Evolutionary conservation across 2,329 filamentous ascomycete species (phyloP).

Genomic region (Neonectria faginata): DNA sequence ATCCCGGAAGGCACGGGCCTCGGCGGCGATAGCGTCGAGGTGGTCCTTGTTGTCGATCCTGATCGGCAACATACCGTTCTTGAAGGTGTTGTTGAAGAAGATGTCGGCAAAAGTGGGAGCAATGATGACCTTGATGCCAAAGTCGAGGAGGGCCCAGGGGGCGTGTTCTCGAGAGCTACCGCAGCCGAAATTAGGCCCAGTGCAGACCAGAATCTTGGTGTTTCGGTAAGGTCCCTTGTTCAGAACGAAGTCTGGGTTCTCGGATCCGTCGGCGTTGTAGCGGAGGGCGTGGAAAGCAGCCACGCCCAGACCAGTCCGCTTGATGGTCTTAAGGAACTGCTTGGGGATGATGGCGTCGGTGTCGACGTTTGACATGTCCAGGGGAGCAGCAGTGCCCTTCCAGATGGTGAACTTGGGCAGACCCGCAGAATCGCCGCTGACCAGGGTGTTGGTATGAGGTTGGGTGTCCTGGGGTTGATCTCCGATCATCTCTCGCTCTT

Average conservation of each 20-base stretch:
- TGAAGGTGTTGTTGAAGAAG: slow-evolving; percentile 99
- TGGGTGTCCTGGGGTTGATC: slow-evolving; percentile 73
- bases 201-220: slow-evolving; percentile 90
- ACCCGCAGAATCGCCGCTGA: slow-evolving; percentile 63
- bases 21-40: slow-evolving; percentile 77
- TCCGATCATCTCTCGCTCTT: slow-evolving; percentile 63
- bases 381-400: slow-evolving; percentile 87
- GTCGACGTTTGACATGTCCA: slow-evolving; percentile 92
- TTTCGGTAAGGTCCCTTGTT: slow-evolving; percentile 89
- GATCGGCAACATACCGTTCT: slow-evolving; percentile 98
- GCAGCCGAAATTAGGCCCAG: slow-evolving; percentile 94
- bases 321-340: slow-evolving; percentile 99
- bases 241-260: slow-evolving; percentile 86
- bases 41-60: slow-evolving; percentile 74
- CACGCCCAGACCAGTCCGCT: slow-evolving; percentile 90
- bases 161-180: slow-evolving; percentile 94
- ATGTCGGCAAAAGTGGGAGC: slow-evolving; percentile 82
- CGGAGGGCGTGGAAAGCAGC: slow-evolving; percentile 90
- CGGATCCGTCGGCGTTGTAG: slow-evolving; percentile 77
- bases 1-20: slow-evolving; percentile 83
- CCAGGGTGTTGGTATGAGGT: slow-evolving; percentile 73
- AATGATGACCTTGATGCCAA: slow-evolving; percentile 94
- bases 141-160: slow-evolving; percentile 96
- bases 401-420: slow-evolving; percentile 86
- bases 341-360: slow-evolving; percentile 99